Conservation (phyloP, 768 basidiomycete species). For the Hortiboletus flavorubellus region DNA sequence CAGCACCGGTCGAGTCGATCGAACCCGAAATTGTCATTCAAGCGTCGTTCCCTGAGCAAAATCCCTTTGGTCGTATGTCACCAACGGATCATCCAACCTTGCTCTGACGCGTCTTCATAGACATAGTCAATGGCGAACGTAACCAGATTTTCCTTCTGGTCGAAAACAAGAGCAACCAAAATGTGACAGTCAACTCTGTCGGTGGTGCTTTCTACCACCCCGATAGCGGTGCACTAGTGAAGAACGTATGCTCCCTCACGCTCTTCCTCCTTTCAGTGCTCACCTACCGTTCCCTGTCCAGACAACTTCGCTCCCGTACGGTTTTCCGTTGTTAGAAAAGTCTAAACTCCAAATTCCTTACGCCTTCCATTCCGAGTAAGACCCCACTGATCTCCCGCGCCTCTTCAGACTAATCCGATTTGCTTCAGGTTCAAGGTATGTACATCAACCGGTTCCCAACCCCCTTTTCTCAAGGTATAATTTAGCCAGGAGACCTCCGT, state of each 20-base stretch:
- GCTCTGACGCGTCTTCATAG: constrained; percentile 37
- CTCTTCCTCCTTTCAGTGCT: neutral
- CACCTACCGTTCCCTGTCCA: constrained; percentile 26
- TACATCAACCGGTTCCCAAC: neutral
- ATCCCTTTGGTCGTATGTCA: constrained; percentile 72
- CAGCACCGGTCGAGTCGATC: constrained; percentile 29
- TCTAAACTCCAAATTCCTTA: constrained; percentile 67
- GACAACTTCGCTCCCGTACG: constrained; percentile 58
- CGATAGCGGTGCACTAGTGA: constrained; percentile 58
- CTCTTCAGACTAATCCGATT: constrained; percentile 4
- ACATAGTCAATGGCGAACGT: constrained; percentile 80
- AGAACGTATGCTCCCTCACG: constrained; percentile 54
- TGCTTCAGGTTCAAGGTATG: constrained; percentile 57
- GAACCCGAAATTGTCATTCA: constrained; percentile 54
- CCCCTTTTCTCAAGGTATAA: constrained; percentile 4
- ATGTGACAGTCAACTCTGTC: constrained; percentile 63
- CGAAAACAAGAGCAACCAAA: constrained; percentile 73
- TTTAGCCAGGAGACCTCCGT: constrained; percentile 70
- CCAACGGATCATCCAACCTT: constrained; percentile 3
- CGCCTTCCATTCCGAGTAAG: constrained; percentile 79
- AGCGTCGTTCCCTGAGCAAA: constrained; percentile 66
- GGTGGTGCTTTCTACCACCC: constrained; percentile 68
- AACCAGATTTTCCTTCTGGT: constrained; percentile 63
- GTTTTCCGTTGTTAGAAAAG: constrained; percentile 49
- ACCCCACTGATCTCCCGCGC: constrained; percentile 5